phyloP scores from a whole-genome alignment of 805 yeast genomes.

The Diddensiella transvaalensis region DNA sequence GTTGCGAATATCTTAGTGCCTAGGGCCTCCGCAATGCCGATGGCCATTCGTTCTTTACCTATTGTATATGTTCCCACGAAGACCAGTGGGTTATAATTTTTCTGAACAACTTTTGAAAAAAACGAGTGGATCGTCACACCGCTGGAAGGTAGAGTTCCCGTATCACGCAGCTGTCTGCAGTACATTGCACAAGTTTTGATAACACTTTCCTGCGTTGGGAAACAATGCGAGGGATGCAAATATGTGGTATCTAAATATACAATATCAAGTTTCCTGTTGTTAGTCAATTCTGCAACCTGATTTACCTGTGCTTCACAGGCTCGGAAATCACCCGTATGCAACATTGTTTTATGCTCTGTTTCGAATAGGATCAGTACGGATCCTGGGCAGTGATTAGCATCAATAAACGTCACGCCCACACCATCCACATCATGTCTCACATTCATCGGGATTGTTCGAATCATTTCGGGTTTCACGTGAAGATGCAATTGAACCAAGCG shows the following conservation, averaged over 20 bases:
- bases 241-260: constrained; percentile 91
- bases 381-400: constrained; percentile 98
- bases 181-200: constrained; percentile 57
- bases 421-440: constrained; percentile 39
- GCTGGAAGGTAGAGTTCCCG: constrained; percentile 25
- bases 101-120: constrained; percentile 7
- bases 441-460: constrained; percentile 44
- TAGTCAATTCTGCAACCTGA: constrained; percentile 33
- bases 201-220: constrained; percentile 74
- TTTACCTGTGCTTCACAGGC: constrained; percentile 52
- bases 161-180: constrained; percentile 39
- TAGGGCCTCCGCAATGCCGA: constrained; percentile 38
- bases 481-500: constrained; percentile 52
- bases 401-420: constrained; percentile 56
- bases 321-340: constrained; percentile 95
- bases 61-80: constrained; percentile 86
- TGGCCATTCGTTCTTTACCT: constrained; percentile 86
- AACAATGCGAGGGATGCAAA: constrained; percentile 65
- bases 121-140: constrained; percentile 21
- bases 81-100: constrained; percentile 43
- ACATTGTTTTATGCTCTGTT: constrained; percentile 35
- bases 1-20: constrained; percentile 41
- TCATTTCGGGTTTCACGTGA: constrained; percentile 45
- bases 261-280: constrained; percentile 43
- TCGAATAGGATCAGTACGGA: constrained; percentile 77